Evolutionary conservation across 2,329 filamentous ascomycete genomes (phyloP), one percentile per base, ranked within the genome.

Genomic region (Scytalidium lignicola): DNA sequence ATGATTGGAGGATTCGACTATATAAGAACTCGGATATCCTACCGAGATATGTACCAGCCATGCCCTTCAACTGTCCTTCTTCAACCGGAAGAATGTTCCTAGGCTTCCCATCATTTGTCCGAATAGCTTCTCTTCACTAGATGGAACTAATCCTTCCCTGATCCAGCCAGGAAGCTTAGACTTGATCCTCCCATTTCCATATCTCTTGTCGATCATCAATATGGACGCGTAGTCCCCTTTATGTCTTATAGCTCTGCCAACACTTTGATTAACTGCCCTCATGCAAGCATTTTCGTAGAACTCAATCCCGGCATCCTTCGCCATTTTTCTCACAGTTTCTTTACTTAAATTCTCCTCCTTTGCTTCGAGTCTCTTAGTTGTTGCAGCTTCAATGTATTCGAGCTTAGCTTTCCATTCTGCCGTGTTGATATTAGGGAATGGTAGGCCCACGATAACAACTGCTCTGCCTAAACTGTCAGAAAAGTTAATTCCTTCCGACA

Each of bases 401-500:
- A 93, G 83, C 66, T 92, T 92, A 0, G 92, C 90, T 65, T 89
- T 90, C 92, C 92, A 97, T 61, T 96, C 90, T 1, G 90, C 84
- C 9, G 87, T 90, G 58, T 88, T 82, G 47, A 90, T 83, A 59
- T 97, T 99, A 0, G 93, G 90, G 58, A 95, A 99, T 0, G 93
- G 93, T 3, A 99, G 72, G 0, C 93, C 93, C 13, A 97, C 81
- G n/a, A 97, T 86, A 13, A 95, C 74, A 8, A 99, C 90, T 47
- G 88, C 92, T 21, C 93, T 84, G 1, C 93, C 93, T 0, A 99
- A 81, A 2, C 79, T 76, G 69, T 99, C 91, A 0, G 89, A 92
- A 71, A 99, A 99, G 69, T 99, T 99, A 71, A 99, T 99, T 56
- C 93, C 93, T 69, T 99, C 93, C 50, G 89, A 95, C 70, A 99